A percentile compares a stretch with the other conserved stretches of the same genome.
These are phyloP conservation scores for Copromyces sp. DNA, from an alignment of 495 filamentous ascomycete genomes.

Conservation along the genomic window DNA sequence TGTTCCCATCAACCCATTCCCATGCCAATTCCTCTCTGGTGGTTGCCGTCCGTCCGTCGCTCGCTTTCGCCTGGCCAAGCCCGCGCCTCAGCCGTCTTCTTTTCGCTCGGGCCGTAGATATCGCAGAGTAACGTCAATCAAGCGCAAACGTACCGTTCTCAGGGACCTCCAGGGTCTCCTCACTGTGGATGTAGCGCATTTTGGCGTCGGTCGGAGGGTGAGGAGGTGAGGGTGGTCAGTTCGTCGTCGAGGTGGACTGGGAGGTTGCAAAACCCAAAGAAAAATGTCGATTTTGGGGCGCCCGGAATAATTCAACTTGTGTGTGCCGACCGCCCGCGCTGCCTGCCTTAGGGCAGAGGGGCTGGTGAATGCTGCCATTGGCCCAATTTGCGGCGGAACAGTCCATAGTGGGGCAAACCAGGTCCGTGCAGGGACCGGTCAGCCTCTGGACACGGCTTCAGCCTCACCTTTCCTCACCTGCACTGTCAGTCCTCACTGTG, in stretches of 20 bases:
- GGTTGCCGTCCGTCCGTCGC: slow-evolving; percentile 9
- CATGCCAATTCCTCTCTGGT: background rate
- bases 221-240: slow-evolving; percentile 26
- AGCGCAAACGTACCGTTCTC: slow-evolving; percentile 74
- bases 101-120: background rate
- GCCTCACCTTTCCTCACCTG: background rate
- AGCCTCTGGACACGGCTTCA: background rate
- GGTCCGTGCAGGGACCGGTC: slow-evolving; percentile 9
- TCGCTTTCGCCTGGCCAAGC: slow-evolving; percentile 3
- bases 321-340: slow-evolving; percentile 18
- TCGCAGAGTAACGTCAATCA: slow-evolving; percentile 13
- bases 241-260: slow-evolving; percentile 28
- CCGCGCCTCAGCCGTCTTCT: background rate
- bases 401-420: slow-evolving; percentile 5
- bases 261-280: slow-evolving; percentile 23
- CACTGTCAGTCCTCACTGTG: background rate
- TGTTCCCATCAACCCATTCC: background rate
- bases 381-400: slow-evolving; percentile 9
- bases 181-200: slow-evolving; percentile 97
- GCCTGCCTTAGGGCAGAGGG: slow-evolving; percentile 23
- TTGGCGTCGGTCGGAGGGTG: slow-evolving; percentile 41
- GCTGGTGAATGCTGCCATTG: slow-evolving; percentile 14
- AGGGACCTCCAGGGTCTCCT: slow-evolving; percentile 87
- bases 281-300: slow-evolving; percentile 28
- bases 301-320: slow-evolving; percentile 32